Evolutionary conservation across 2,329 filamentous ascomycete species (phyloP).

Genomic region (Hymenoscyphus fraxineus): DNA sequence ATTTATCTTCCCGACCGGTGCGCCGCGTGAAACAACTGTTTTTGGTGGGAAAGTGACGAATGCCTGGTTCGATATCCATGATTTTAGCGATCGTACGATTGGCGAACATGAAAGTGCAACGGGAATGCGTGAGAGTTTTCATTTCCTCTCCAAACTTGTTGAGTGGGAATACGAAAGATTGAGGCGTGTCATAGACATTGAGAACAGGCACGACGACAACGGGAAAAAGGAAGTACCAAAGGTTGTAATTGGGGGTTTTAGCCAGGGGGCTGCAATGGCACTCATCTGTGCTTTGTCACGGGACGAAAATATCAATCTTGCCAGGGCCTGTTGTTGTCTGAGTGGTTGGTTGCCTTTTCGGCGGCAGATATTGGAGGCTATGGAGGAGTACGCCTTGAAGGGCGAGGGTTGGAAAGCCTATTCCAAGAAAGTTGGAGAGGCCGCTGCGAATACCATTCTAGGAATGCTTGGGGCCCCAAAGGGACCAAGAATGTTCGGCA

Average conservation of each 20-base stretch:
- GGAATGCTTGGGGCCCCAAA: conserved; percentile 2
- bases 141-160: conserved; percentile 19
- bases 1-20: conserved; percentile 27
- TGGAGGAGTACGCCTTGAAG: neutral
- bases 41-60: conserved; percentile 22
- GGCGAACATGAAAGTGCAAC: conserved; percentile 14
- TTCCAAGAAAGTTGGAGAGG: neutral
- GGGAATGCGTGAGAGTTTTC: conserved; percentile 17
- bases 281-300: conserved; percentile 19
- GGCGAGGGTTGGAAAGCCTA: neutral
- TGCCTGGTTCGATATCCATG: conserved; percentile 31
- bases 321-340: conserved; percentile 19
- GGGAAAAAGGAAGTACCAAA: conserved; percentile 1
- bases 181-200: neutral
- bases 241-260: conserved; percentile 24
- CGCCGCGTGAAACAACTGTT: conserved; percentile 17
- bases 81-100: conserved; percentile 26
- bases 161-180: conserved; percentile 7
- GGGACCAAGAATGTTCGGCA: neutral
- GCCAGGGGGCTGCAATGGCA: conserved; percentile 26
- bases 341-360: conserved; percentile 31
- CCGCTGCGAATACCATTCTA: neutral
- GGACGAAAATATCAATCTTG: conserved; percentile 7
- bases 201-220: neutral
- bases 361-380: conserved; percentile 13